phyloP scores from a whole-genome alignment of 345 rosid species.

The Tarenaya hassleriana region DNA sequence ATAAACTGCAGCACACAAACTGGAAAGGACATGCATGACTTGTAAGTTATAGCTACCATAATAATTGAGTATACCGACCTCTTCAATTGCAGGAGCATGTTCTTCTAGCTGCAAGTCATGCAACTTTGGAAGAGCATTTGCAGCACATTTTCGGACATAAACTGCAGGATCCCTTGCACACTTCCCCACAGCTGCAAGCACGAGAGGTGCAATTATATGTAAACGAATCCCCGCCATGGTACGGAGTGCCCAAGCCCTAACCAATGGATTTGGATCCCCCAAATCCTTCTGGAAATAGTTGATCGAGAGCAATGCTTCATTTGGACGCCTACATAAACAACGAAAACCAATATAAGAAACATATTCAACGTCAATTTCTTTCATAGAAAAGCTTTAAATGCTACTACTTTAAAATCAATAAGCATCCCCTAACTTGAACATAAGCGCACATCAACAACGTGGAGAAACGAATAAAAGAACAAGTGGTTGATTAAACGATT shows the following conservation, averaged over 20 bases:
- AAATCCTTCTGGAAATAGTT: conserved; percentile 92
- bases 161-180: conserved; percentile 92
- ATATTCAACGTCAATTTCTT: background rate
- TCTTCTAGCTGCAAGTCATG: conserved; percentile 78
- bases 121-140: conserved; percentile 92
- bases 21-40: background rate
- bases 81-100: conserved; percentile 59
- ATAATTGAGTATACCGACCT: conserved; percentile 41
- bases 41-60: background rate
- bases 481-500: background rate
- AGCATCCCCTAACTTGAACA: background rate
- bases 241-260: conserved; percentile 98
- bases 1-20: background rate
- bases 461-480: background rate
- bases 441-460: background rate
- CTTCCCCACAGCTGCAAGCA: conserved; percentile 72
- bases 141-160: conserved; percentile 92
- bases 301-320: conserved; percentile 90
- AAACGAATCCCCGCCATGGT: conserved; percentile 93
- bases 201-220: conserved; percentile 83
- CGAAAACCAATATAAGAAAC: conserved; percentile 5
- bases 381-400: background rate
- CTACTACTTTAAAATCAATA: background rate
- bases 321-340: conserved; percentile 66
- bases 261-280: conserved; percentile 91